phyloP scores from a whole-genome alignment of 2,329 filamentous ascomycete genomes.

The Parafenestella ontariensis region DNA sequence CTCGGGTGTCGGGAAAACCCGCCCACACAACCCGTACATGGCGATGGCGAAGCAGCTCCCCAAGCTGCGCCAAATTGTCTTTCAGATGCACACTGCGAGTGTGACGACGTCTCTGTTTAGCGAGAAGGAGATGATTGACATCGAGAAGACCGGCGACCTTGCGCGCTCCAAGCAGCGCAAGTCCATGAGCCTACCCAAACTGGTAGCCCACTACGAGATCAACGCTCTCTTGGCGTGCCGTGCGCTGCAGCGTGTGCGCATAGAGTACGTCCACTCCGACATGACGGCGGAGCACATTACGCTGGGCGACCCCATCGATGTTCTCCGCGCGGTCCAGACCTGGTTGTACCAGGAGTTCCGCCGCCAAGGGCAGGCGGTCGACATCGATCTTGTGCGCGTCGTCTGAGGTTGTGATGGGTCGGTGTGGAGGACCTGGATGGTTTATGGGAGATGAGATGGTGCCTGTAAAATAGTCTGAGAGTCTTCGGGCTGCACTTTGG shows the following conservation, averaged over 20 bases:
- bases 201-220: conserved; percentile 82
- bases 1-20: conserved; percentile 76
- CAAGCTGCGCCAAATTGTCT: conserved; percentile 78
- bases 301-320: conserved; percentile 1
- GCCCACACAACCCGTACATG: conserved; percentile 88
- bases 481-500: neutral
- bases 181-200: conserved; percentile 83
- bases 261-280: conserved; percentile 76
- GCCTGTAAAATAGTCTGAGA: neutral
- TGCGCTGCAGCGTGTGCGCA: conserved; percentile 73
- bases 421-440: neutral
- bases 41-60: conserved; percentile 87
- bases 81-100: conserved; percentile 82
- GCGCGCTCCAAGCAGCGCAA: conserved; percentile 74
- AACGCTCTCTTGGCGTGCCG: conserved; percentile 72
- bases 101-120: conserved; percentile 73
- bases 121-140: conserved; percentile 61
- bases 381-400: neutral
- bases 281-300: conserved; percentile 68
- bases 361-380: neutral
- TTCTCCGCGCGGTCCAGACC: conserved; percentile 1
- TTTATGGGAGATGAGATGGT: neutral
- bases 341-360: conserved; percentile 12
- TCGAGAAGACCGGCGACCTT: conserved; percentile 80
- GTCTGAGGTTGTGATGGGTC: neutral